Evolutionary conservation across 495 filamentous ascomycete genomes (phyloP).

Genomic region (Aspergillus taichungensis): DNA sequence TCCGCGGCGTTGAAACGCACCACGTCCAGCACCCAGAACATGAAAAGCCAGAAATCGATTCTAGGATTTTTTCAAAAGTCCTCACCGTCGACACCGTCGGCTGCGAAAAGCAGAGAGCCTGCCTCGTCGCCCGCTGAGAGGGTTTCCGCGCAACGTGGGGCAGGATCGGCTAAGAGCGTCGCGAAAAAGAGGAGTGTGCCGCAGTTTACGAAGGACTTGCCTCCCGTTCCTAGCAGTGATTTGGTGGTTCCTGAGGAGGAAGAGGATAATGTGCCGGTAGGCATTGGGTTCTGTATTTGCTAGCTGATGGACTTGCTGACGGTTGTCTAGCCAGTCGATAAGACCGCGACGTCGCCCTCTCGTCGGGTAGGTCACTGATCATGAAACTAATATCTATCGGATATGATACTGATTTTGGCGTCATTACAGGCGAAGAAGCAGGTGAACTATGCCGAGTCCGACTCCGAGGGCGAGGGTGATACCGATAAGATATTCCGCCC

Average conservation of each 20-base stretch:
- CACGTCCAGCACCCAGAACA: constrained; percentile 39
- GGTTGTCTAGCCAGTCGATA: constrained; percentile 8
- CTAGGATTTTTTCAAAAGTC: constrained; percentile 79
- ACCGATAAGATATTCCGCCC: constrained; percentile 44
- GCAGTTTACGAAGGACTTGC: constrained; percentile 43
- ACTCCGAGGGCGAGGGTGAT: constrained; percentile 47
- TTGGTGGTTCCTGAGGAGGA: constrained; percentile 33
- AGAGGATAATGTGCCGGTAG: constrained; percentile 17
- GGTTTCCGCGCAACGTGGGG: constrained; percentile 22
- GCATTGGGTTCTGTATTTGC: not conserved
- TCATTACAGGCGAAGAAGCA: constrained; percentile 33
- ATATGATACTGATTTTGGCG: constrained; percentile 4
- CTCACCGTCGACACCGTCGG: constrained; percentile 34
- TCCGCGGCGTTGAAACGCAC: constrained; percentile 34
- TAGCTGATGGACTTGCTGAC: constrained; percentile 8
- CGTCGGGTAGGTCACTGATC: constrained; percentile 36
- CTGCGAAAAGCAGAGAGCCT: constrained; percentile 24
- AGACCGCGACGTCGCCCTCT: constrained; percentile 32
- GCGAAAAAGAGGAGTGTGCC: constrained; percentile 31
- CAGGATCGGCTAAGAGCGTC: constrained; percentile 14
- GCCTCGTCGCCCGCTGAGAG: constrained; percentile 37
- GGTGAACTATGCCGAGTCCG: constrained; percentile 40
- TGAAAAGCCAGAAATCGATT: constrained; percentile 72
- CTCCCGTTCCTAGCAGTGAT: constrained; percentile 79
- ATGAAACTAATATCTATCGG: too few relatives aligned